Percentiles rank a stretch among this genome's conserved stretches.
These are phyloP conservation scores for Xylaria multiplex DNA, from an alignment of 2,329 filamentous ascomycete species.

Conservation along the genomic window DNA sequence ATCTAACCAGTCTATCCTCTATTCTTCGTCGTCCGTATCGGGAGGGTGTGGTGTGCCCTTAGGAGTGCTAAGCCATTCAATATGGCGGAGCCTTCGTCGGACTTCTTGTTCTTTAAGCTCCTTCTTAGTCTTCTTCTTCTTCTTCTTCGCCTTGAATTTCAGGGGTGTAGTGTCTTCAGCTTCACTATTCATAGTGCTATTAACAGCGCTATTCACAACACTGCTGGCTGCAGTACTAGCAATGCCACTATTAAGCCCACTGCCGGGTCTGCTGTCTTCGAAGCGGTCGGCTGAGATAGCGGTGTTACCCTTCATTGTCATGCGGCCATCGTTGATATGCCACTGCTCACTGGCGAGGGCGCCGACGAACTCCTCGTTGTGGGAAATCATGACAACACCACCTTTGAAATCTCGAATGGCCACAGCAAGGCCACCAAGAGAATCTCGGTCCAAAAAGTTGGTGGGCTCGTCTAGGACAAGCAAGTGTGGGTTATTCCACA, in stretches of 20 bases:
- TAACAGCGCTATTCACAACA: slow-evolving; percentile 62
- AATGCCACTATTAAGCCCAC: slow-evolving; percentile 63
- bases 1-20: slow-evolving; percentile 30
- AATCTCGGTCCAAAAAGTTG: slow-evolving; percentile 99
- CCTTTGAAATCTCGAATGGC: slow-evolving; percentile 98
- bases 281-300: slow-evolving; percentile 83
- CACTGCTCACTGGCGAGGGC: slow-evolving; percentile 96
- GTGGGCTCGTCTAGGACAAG: slow-evolving; percentile 98
- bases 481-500: slow-evolving; percentile 99
- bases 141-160: slow-evolving; percentile 90
- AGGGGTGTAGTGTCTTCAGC: slow-evolving; percentile 80
- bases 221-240: slow-evolving; percentile 64
- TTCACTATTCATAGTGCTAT: slow-evolving; percentile 80
- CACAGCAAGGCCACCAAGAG: slow-evolving; percentile 93
- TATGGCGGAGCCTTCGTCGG: slow-evolving; percentile 85
- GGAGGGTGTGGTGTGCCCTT: slow-evolving; percentile 82
- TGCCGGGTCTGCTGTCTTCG: slow-evolving; percentile 69
- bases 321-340: slow-evolving; percentile 88
- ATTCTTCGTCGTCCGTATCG: slow-evolving; percentile 81
- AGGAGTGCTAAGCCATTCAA: slow-evolving; percentile 83
- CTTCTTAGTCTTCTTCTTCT: slow-evolving; percentile 99
- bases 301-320: slow-evolving; percentile 83
- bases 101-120: slow-evolving; percentile 94
- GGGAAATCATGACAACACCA: slow-evolving; percentile 98
- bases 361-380: slow-evolving; percentile 99